Conservation (phyloP, 2,329 filamentous ascomycete genomes). For the Sphaceloma murrayae region DNA sequence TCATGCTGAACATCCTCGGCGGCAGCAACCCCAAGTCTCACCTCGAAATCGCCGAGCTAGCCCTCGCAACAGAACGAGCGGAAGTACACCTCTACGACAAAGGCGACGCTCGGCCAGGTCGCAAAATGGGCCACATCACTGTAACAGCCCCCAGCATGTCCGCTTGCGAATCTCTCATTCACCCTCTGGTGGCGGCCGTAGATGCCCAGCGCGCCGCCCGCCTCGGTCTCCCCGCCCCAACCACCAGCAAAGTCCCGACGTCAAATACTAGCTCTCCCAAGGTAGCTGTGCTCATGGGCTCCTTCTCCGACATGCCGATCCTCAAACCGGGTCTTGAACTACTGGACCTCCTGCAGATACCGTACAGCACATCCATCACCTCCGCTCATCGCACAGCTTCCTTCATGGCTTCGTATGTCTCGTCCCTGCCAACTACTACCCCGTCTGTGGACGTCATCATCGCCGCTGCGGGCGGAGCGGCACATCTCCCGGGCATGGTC, state of each 20-base stretch:
- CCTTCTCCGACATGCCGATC: slow-evolving; percentile 64
- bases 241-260: slow-evolving; percentile 24
- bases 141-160: slow-evolving; percentile 60
- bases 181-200: slow-evolving; percentile 58
- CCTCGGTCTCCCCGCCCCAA: slow-evolving; percentile 31
- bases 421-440: slow-evolving; percentile 27
- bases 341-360: slow-evolving; percentile 59
- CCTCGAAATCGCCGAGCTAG: slow-evolving; percentile 45
- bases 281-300: slow-evolving; percentile 76
- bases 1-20: slow-evolving; percentile 75
- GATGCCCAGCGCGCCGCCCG: slow-evolving; percentile 46
- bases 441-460: slow-evolving; percentile 39
- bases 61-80: slow-evolving; percentile 49
- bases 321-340: slow-evolving; percentile 58
- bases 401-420: slow-evolving; percentile 39
- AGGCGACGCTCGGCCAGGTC: slow-evolving; percentile 66
- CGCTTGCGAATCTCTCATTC: slow-evolving; percentile 57
- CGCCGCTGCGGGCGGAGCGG: slow-evolving; percentile 41
- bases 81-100: slow-evolving; percentile 88
- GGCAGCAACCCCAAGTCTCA: slow-evolving; percentile 59
- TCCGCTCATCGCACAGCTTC: slow-evolving; percentile 53
- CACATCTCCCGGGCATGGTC: slow-evolving; percentile 44
- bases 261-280: slow-evolving; percentile 18
- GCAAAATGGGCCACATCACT: slow-evolving; percentile 94
- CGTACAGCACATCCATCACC: slow-evolving; percentile 64